A percentile compares a stretch with the other conserved stretches of the same genome.
phyloP scores from a whole-genome alignment of 2,329 filamentous ascomycete species.

The Nemania abortiva region DNA sequence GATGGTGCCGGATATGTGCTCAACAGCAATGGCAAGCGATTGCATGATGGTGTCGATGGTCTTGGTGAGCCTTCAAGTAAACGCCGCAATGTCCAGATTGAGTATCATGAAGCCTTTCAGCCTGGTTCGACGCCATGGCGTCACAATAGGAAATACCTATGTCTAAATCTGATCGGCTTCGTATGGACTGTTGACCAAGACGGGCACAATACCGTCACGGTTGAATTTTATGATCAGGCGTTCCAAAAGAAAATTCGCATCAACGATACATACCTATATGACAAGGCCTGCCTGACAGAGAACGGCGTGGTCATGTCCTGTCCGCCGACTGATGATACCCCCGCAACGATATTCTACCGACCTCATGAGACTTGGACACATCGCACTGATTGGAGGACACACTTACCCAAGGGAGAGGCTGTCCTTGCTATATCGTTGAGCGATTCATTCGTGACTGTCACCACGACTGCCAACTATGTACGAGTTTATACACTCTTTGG shows the following conservation, averaged over 20 bases:
- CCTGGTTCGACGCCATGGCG: slow-evolving; percentile 96
- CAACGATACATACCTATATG: slow-evolving; percentile 94
- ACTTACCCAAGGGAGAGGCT: slow-evolving; percentile 87
- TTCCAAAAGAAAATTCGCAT: slow-evolving; percentile 96
- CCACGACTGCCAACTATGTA: slow-evolving; percentile 88
- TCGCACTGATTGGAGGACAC: slow-evolving; percentile 88
- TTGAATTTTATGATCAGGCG: slow-evolving; percentile 97
- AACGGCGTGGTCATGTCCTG: slow-evolving; percentile 89
- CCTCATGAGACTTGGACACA: slow-evolving; percentile 98
- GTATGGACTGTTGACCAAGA: slow-evolving; percentile 98
- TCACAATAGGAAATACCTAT: slow-evolving; percentile 92
- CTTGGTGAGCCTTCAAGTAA: slow-evolving; percentile 61
- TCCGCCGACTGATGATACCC: slow-evolving; percentile 72
- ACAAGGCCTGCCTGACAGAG: slow-evolving; percentile 92
- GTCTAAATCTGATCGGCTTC: slow-evolving; percentile 91
- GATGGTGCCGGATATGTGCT: slow-evolving; percentile 91
- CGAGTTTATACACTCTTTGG: slow-evolving; percentile 94
- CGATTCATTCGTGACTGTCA: slow-evolving; percentile 90
- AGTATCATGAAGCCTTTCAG: slow-evolving; percentile 87
- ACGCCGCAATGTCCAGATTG: slow-evolving; percentile 67
- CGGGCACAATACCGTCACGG: slow-evolving; percentile 90
- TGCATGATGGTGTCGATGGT: slow-evolving; percentile 65
- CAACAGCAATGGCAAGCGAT: slow-evolving; percentile 63
- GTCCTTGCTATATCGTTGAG: slow-evolving; percentile 91
- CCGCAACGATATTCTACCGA: slow-evolving; percentile 92